Base-by-base conservation (phyloP, 306 rosid genomes). In the Hippophae gyantsensis region DNA sequence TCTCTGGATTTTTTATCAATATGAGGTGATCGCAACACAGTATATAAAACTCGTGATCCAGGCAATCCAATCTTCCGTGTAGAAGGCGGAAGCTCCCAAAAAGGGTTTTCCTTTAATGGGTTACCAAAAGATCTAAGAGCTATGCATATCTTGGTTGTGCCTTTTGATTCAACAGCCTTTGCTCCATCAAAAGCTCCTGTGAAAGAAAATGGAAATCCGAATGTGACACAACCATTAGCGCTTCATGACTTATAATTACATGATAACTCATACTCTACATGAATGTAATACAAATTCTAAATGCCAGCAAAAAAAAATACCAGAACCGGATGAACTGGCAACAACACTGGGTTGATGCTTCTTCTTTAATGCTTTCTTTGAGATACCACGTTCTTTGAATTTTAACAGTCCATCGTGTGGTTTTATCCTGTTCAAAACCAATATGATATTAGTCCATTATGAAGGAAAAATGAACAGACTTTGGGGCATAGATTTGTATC, bases 381-480 rank as follows among this genome's bases (percentile, higher is more conserved):
- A 64, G 5, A 93, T 78, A 48, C 97, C 97, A 54, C 88, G 93
- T 63, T 88, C 94, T 75, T 76, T 77, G 66, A 95, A 93, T 78
- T 88, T 88, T 13, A 93, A 70, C 60, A 93, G 78, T 69, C 97
- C 97, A 65, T 93, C 99, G 6, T 97, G 99, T 26, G 99, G 95
- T 81, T 78, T 93, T 85, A 93, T 93, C 99, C 99, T 93, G 63
- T 44, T 3, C 14, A 12, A 18, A 13, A 49, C 7, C 53, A 49
- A 1, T 8, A 49, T 12, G 14, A 49, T 8, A 13, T 49, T 49
- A 49, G 25, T 32, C 38, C 3, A 32, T 32, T 32, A 32, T 32
- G 38, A 32, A 32, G 38, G 5, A 2, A 32, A 32, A 32, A 32
- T 32, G 38, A 32, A 4, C 38, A 32, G 38, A 32, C 38, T 32